Evolutionary conservation across 306 rosid species (phyloP), one percentile per base, ranked within the genome.

Genomic region (Begonia masoniana): DNA sequence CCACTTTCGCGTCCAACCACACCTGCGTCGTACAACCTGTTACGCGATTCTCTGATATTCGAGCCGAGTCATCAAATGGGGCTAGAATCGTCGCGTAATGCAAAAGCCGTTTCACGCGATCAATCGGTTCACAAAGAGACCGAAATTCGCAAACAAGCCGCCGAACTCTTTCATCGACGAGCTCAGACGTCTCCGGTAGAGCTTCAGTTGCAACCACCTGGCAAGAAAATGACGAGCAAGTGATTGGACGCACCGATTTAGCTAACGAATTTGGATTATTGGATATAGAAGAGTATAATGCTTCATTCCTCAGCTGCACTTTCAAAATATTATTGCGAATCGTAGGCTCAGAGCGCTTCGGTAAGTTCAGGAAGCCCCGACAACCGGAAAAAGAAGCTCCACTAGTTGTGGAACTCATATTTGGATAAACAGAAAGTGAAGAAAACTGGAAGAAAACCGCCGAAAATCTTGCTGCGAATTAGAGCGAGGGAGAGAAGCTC

Each of bases 1-100:
- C 84, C 71, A 81, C 46, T 63, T 67, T 72, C 1, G 82, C 78
- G 12, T 72, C 84, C 51, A 87, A 10, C 96, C 96, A 87, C 19
- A 87, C 87, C 67, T 81, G 75, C 0, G 84, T 78, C 1, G 89
- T 42, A 61, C 96, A 87, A 0, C 89, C 96, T 13, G 3, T 23
- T 2, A 87, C 89, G 1, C 79, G 74, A 58, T 70, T 83, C 67
- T 69, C 81, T 39, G 71, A 54, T 6, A 69, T 63, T 46, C 78
- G 52, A 2, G 46, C 71, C 21, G 73, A 60, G 8, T 63, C 72
- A 0, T 57, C 69, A 19, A 63, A 1, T 0, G 84, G 81, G 0
- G 89, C 73, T 0, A 87, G 76, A 9, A 69, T 55, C 41, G 70
- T 62, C 12, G 96, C 96, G 71, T 83, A 87, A 43, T 81, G 73